Percentiles rank a stretch among this genome's conserved stretches.
Conservation (phyloP, 192 early-diverging fungal species). For the Mortierella claussenii region DNA sequence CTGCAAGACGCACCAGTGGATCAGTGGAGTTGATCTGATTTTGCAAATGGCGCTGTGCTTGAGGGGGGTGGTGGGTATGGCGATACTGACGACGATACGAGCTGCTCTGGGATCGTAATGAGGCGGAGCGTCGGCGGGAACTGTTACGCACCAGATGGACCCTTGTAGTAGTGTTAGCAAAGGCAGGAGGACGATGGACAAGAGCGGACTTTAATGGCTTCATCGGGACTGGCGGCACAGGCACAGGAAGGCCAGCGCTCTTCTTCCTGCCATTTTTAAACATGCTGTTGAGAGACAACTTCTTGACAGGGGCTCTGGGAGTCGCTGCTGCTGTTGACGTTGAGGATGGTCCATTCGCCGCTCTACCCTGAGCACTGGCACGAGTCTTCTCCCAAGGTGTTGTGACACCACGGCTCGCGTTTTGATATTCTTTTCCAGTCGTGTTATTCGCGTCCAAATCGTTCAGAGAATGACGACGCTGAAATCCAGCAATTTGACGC, state of each 20-base stretch:
- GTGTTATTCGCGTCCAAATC: conserved; percentile 22
- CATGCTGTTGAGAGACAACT: conserved; percentile 30
- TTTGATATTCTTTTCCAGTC: neutral
- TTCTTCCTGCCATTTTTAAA: conserved; percentile 28
- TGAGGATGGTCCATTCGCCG: neutral
- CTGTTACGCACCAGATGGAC: conserved; percentile 17
- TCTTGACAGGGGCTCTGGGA: conserved; percentile 1
- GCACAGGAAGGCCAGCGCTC: neutral
- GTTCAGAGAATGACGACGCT: conserved; percentile 41
- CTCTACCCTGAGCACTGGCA: neutral
- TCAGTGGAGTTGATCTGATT: neutral
- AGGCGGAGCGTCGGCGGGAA: conserved; percentile 21
- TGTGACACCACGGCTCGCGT: no score
- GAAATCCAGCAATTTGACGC: conserved; percentile 48
- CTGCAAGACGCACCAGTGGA: conserved; percentile 19
- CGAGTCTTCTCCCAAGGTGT: conserved; percentile 1
- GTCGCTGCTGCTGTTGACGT: neutral
- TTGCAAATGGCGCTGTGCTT: conserved; percentile 2
- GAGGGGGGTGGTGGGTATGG: conserved; percentile 2
- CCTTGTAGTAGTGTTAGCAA: neutral
- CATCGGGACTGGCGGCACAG: conserved; percentile 1
- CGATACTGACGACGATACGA: neutral
- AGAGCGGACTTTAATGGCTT: conserved; percentile 42
- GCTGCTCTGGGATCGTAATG: conserved; percentile 25
- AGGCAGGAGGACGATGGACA: conserved; percentile 12